These are phyloP conservation scores for Dionaea muscipula DNA, from an alignment of 179 eudicot genomes.

Conservation along the genomic window DNA sequence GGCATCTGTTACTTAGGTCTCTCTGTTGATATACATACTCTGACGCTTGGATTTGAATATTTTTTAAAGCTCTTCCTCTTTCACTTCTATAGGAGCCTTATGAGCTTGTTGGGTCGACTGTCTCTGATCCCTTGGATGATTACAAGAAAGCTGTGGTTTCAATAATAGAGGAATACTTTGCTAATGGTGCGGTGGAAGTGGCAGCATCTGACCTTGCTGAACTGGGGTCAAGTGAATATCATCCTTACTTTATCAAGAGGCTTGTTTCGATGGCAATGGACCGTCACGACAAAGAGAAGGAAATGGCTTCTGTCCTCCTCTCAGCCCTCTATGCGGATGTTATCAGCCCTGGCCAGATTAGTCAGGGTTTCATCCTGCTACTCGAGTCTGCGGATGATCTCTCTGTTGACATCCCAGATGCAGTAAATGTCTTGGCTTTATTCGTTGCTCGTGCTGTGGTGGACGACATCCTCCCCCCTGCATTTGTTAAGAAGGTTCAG, in stretches of 20 bases:
- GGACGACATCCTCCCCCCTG: slow-evolving; percentile 92
- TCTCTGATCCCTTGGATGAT: slow-evolving; percentile 80
- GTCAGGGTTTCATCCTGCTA: slow-evolving; percentile 81
- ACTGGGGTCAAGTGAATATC: slow-evolving; percentile 69
- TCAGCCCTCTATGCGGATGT: slow-evolving; percentile 84
- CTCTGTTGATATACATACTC: no score
- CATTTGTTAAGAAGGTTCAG: slow-evolving; percentile 59
- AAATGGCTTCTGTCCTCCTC: slow-evolving; percentile 93
- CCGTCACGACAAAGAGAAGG: slow-evolving; percentile 94
- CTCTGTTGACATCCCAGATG: slow-evolving; percentile 77
- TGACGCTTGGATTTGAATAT: no score
- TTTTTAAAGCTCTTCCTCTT: not conserved
- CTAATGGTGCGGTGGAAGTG: slow-evolving; percentile 62
- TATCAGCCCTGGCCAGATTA: slow-evolving; percentile 62
- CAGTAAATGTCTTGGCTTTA: slow-evolving; percentile 69
- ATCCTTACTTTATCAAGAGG: slow-evolving; percentile 85
- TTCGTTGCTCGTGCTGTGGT: slow-evolving; percentile 92
- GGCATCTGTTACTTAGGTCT: no score
- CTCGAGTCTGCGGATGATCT: slow-evolving; percentile 91
- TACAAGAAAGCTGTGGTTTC: slow-evolving; percentile 89
- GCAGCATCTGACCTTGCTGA: slow-evolving; percentile 78
- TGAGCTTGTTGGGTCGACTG: slow-evolving; percentile 63
- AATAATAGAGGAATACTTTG: slow-evolving; percentile 80
- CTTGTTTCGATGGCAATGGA: slow-evolving; percentile 92
- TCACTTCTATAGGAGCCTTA: slow-evolving; percentile 63